phyloP scores from a whole-genome alignment of 2,329 filamentous ascomycete genomes.

The Pleoardoris graminearum region DNA sequence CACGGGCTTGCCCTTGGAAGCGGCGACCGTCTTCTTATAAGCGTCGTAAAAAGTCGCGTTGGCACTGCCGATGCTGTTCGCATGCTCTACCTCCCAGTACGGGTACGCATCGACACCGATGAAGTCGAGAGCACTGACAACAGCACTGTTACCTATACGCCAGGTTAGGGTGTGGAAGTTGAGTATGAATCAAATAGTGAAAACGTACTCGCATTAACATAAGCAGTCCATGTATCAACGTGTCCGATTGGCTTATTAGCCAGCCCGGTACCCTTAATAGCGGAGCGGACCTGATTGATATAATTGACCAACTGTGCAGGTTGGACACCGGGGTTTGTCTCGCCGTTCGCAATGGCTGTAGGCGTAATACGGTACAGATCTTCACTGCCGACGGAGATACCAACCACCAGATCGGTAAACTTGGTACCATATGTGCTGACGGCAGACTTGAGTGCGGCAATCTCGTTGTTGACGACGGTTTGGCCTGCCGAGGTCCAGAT shows the following conservation, averaged over 20 bases:
- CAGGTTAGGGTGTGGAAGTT: background rate
- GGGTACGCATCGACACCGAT: conserved; percentile 83
- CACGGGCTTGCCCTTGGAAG: conserved; percentile 68
- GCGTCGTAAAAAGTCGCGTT: conserved; percentile 70
- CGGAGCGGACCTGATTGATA: conserved; percentile 68
- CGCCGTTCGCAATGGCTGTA: conserved; percentile 63
- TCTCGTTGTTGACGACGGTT: conserved; percentile 69
- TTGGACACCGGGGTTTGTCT: conserved; percentile 64
- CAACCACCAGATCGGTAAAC: conserved; percentile 70
- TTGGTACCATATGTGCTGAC: conserved; percentile 68
- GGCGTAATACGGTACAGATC: conserved; percentile 67
- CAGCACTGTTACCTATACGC: conserved; percentile 59
- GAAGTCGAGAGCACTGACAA: conserved; percentile 74
- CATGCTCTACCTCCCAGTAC: conserved; percentile 72
- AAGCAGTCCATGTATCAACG: conserved; percentile 81
- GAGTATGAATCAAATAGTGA: background rate
- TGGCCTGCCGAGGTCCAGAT: conserved; percentile 77
- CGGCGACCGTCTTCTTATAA: conserved; percentile 61
- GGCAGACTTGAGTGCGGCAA: conserved; percentile 70
- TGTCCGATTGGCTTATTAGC: conserved; percentile 69
- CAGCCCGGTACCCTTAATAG: conserved; percentile 65
- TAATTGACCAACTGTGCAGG: conserved; percentile 68
- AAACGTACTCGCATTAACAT: conserved; percentile 62
- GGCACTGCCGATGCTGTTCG: conserved; percentile 62
- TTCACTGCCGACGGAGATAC: conserved; percentile 85